Evolutionary conservation across 176 grass and related monocot species (phyloP).

Genomic region (barley (Hordeum vulgare)): DNA sequence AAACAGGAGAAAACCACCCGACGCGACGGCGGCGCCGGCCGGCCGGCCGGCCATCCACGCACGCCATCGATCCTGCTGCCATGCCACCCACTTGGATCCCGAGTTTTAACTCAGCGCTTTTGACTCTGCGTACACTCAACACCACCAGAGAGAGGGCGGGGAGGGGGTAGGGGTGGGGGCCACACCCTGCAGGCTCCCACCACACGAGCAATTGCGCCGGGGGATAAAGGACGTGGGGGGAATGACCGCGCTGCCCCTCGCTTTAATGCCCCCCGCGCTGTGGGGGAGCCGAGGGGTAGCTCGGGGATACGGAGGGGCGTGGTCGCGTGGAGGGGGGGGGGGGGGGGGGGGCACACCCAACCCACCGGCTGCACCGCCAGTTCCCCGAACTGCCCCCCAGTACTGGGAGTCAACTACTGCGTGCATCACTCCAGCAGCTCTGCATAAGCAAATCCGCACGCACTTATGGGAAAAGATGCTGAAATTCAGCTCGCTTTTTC

Average conservation of each 20-base stretch:
- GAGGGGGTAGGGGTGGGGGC: not conserved
- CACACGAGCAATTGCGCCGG: constrained; percentile 49
- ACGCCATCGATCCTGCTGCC: not conserved
- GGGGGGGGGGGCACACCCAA: not conserved
- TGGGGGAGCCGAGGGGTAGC: not conserved
- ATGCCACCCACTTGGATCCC: constrained; percentile 13
- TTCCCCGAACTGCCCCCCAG: constrained; percentile 1
- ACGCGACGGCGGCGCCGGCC: not conserved
- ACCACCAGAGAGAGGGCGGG: not conserved
- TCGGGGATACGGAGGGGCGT: not conserved
- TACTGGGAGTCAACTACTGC: constrained; percentile 22
- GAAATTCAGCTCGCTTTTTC: not conserved
- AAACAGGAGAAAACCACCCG: not conserved
- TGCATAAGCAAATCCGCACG: not conserved
- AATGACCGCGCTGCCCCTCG: constrained; percentile 17
- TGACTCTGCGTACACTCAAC: constrained; percentile 21
- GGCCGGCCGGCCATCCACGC: no score
- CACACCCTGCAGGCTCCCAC: constrained; percentile 43
- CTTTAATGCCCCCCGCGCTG: not conserved
- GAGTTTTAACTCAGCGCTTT: constrained; percentile 11
- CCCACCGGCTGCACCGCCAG: not conserved
- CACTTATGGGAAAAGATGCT: not conserved
- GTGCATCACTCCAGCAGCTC: not conserved
- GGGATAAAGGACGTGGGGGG: constrained; percentile 24
- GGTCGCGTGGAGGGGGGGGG: constrained; percentile 4